Evolutionary conservation across 768 basidiomycete species (phyloP).

Genomic region (Lactarius psammicola): DNA sequence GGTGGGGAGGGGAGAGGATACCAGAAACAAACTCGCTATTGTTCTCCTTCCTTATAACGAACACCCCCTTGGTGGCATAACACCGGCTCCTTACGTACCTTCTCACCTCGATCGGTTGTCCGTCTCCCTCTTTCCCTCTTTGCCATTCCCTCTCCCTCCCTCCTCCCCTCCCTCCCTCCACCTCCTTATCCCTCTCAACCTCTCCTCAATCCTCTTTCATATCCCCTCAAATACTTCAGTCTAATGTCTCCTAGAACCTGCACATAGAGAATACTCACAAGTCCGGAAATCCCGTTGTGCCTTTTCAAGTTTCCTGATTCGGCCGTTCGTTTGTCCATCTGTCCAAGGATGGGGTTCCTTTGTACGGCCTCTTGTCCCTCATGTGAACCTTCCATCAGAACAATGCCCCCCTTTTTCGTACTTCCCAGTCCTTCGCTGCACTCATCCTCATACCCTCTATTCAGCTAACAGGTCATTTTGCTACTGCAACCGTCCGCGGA

Average conservation of each 20-base stretch:
- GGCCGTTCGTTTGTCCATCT: conserved; percentile 18
- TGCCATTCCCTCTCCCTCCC: neutral
- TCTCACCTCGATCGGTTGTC: too few relatives aligned
- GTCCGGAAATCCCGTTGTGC: neutral
- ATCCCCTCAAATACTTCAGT: neutral
- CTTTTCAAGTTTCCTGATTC: conserved; percentile 17
- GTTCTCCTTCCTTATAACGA: conserved; percentile 28
- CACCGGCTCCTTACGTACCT: neutral
- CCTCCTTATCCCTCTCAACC: too few relatives aligned
- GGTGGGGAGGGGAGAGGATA: conserved; percentile 6
- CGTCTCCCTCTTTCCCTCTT: neutral
- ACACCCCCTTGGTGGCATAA: too few relatives aligned
- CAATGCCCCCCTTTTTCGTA: conserved; percentile 18
- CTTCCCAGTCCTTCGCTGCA: neutral
- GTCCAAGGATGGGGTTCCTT: neutral
- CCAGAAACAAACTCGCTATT: conserved; percentile 19
- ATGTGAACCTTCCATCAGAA: conserved; percentile 23
- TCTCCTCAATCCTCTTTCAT: neutral
- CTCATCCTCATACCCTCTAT: neutral
- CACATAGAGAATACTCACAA: neutral
- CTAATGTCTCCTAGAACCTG: neutral
- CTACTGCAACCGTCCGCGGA: neutral
- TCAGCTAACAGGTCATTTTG: neutral
- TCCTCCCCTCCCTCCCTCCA: neutral
- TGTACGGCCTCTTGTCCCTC: conserved; percentile 1